Evolutionary conservation across 1,139 yeast species (phyloP).

Genomic region (Debaryomyces coudertii): DNA sequence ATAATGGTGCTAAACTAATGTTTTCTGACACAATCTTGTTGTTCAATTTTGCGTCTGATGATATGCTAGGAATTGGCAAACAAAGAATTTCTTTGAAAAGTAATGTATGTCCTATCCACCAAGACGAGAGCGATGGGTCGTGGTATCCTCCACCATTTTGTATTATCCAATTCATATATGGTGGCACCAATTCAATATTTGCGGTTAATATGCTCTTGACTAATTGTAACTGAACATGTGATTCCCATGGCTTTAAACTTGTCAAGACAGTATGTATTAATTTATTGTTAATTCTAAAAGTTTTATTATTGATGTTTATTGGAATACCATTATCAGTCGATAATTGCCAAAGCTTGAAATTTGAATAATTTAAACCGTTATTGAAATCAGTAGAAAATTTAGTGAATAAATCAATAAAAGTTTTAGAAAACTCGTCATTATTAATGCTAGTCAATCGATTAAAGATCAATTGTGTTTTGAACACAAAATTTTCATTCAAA

Average conservation of each 20-base stretch:
- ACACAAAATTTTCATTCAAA: slow-evolving; percentile 76
- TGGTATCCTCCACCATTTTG: slow-evolving; percentile 59
- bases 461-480: slow-evolving; percentile 59
- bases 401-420: slow-evolving; percentile 53
- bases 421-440: slow-evolving; percentile 26
- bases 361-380: slow-evolving; percentile 65
- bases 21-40: slow-evolving; percentile 46
- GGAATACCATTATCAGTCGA: slow-evolving; percentile 27
- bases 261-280: slow-evolving; percentile 64
- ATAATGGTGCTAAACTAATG: slow-evolving; percentile 69
- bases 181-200: slow-evolving; percentile 74
- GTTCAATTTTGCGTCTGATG: slow-evolving; percentile 18
- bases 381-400: slow-evolving; percentile 53
- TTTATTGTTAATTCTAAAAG: slow-evolving; percentile 66
- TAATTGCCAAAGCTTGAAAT: slow-evolving; percentile 58
- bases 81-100: slow-evolving; percentile 61
- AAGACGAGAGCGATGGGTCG: slow-evolving; percentile 75
- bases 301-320: slow-evolving; percentile 46
- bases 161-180: slow-evolving; percentile 63
- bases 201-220: slow-evolving; percentile 52
- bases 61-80: slow-evolving; percentile 50
- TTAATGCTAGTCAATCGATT: slow-evolving; percentile 29
- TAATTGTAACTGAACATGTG: slow-evolving; percentile 60
- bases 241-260: slow-evolving; percentile 81
- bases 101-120: slow-evolving; percentile 79